These are phyloP conservation scores for Erythrobasidium yunnanense DNA, from an alignment of 768 basidiomycete genomes.

Conservation along the genomic window DNA sequence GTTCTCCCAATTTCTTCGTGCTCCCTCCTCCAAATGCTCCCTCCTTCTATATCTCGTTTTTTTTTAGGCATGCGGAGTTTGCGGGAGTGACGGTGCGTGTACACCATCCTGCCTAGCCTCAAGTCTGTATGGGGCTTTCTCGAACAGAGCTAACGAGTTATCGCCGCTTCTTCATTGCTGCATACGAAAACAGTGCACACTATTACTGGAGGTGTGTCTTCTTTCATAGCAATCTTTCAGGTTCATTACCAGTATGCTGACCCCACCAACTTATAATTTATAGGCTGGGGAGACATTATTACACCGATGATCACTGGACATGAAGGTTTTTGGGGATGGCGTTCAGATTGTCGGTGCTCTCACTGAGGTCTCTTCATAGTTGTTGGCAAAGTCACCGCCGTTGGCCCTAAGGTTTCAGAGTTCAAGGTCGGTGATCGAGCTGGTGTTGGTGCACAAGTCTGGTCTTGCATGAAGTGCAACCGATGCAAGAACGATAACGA, in stretches of 20 bases:
- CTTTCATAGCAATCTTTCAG: not conserved
- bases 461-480: constrained; percentile 35
- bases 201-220: constrained; percentile 28
- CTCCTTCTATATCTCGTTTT: not conserved
- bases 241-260: not conserved
- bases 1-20: not conserved
- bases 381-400: constrained; percentile 32
- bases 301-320: constrained; percentile 24
- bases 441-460: constrained; percentile 44
- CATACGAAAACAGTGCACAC: constrained; percentile 33
- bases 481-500: constrained; percentile 32
- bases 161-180: too few relatives aligned
- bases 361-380: not conserved
- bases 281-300: constrained; percentile 34
- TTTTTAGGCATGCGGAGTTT: not conserved
- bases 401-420: constrained; percentile 41
- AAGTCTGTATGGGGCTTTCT: too few relatives aligned
- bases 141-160: too few relatives aligned
- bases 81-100: constrained; percentile 4
- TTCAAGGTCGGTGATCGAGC: constrained; percentile 44
- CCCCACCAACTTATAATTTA: not conserved
- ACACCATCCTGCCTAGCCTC: not conserved
- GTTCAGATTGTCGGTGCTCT: not conserved
- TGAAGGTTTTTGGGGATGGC: not conserved
- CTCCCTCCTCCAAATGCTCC: not conserved